These are phyloP conservation scores for Phytophthora sp. DNA, from an alignment of 352 stramenopile genomes.

Conservation along the genomic window DNA sequence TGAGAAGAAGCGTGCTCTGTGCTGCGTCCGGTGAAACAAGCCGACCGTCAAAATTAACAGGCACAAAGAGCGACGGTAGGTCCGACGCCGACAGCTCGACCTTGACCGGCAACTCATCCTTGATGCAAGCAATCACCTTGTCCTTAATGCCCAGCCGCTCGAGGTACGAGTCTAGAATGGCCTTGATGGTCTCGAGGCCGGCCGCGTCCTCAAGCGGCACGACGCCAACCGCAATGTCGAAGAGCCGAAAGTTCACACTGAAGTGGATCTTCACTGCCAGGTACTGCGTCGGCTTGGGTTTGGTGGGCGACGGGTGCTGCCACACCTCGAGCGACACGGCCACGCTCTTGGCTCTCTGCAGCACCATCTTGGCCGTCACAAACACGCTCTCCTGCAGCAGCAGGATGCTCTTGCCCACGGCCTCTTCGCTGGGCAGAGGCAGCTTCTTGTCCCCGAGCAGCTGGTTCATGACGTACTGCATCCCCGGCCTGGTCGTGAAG, in stretches of 20 bases:
- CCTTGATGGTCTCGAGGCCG: constrained; percentile 50
- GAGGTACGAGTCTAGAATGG: constrained; percentile 61
- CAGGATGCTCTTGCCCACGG: constrained; percentile 64
- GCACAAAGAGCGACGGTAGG: constrained; percentile 61
- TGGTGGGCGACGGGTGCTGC: constrained; percentile 43
- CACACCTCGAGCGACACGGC: constrained; percentile 74
- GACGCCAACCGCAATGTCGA: constrained; percentile 68
- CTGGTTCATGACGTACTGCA: constrained; percentile 75
- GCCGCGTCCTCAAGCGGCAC: constrained; percentile 47
- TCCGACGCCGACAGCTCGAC: constrained; percentile 43
- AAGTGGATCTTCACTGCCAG: constrained; percentile 79
- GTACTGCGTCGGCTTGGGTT: constrained; percentile 52
- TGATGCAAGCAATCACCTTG: constrained; percentile 72
- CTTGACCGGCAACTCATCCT: constrained; percentile 55
- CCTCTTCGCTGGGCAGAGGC: constrained; percentile 58
- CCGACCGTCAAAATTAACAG: constrained; percentile 64
- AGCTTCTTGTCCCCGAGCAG: constrained; percentile 76
- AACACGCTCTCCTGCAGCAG: constrained; percentile 75
- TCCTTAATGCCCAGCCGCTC: constrained; percentile 74
- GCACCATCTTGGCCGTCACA: constrained; percentile 72
- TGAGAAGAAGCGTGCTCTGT: constrained; percentile 59
- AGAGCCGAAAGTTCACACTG: constrained; percentile 74
- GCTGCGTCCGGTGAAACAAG: constrained; percentile 38
- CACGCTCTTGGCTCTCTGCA: constrained; percentile 61
- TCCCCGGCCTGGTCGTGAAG: constrained; percentile 60